Evolutionary conservation across 768 basidiomycete genomes (phyloP), one percentile per base, ranked within the genome.

Genomic region (Naematelia encephala): DNA sequence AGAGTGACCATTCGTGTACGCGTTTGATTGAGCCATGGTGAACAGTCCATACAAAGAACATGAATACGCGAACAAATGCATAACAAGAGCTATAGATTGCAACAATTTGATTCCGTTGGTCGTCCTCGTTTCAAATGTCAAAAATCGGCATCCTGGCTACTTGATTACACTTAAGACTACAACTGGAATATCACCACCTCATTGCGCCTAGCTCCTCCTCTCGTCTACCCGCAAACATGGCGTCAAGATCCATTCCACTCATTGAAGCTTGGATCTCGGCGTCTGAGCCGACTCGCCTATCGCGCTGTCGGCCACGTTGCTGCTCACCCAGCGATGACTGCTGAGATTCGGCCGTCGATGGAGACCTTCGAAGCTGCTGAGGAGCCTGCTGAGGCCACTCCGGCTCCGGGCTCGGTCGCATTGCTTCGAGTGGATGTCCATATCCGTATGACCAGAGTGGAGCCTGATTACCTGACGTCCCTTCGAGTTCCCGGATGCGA

Each of bases 401-500:
- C 5, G 67, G 67, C 34, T 71, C 70, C 0, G 70, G 70, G n/a
- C 62, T 64, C 5, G 64, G 64, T 42, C 56, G 57, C 62, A 68
- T 68, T 26, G 59, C 52, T 28, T 68, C 64, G 4, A 71, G 57
- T 39, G 29, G 2, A 22, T 25, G 14, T 14, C 26, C 50, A 56
- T 57, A 45, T 4, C 52, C 42, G 22, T 45, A 51, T 16, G 44
- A 26, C n/a, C 43, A 43, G n/a, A 27, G 47, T 52, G 23, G 43
- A 25, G 42, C 10, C 60, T 30, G 62, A 51, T 61, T 61, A 25
- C 50, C 28, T 25, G 69, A 25, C 45, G 67, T 46, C 5, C 56
- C 46, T 52, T 72, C 70, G 5, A 72, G 65, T n/a, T 72, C 65
- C 19, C 59, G 63, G 30, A 72, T 68, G 13, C 70, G 57, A 21